Evolutionary conservation across 208 protist genomes (phyloP), one percentile per base, ranked within the genome.

Genomic region (Wallacemonas sp.): DNA sequence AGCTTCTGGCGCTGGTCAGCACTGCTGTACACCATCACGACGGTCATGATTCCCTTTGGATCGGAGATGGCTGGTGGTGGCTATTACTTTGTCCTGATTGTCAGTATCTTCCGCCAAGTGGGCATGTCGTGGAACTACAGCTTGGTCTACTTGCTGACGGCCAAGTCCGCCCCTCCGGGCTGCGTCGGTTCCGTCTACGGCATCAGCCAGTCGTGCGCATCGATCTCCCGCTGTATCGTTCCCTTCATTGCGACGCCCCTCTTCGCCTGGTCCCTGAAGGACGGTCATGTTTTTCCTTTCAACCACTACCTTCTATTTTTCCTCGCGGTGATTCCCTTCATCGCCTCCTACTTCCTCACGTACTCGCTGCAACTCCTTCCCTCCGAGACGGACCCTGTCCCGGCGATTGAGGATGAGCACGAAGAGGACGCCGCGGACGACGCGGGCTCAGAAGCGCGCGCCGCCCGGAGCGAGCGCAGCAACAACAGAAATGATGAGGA

Each of bases 281-380:
- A 65, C 10, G 36, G 33, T 0, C 68, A 72, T 14, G 3, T 61
- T 2, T 79, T 89, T 61, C 86, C 82, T 16, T 88, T 92, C 38
- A 82, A 88, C 50, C 73, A 89, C 65, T 83, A 77, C 65, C 69
- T 87, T 28, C 68, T 80, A 1, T 88, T 92, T 54, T 49, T 82
- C 48, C 7, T 92, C 22, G 45, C 67, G 2, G 71, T 38, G 29
- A 46, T 77, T 3, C 76, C 76, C 2, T 26, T 74, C 38, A 22
- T 71, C 41, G 48, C 20, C 11, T 36, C 66, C 18, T 52, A 62
- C 33, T 71, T 44, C 44, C 25, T 71, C n/a, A 64, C 23, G 1
- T 66, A 61, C 29, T 61, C 45, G 14, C 32, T 76, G 2, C 57
- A 66, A 18, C 46, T 67, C 2, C 39, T 72, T 5, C 29, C 39